Evolutionary conservation across 768 basidiomycete species (phyloP), one percentile per base, ranked within the genome.

Genomic region (Gyrodon lividus): DNA sequence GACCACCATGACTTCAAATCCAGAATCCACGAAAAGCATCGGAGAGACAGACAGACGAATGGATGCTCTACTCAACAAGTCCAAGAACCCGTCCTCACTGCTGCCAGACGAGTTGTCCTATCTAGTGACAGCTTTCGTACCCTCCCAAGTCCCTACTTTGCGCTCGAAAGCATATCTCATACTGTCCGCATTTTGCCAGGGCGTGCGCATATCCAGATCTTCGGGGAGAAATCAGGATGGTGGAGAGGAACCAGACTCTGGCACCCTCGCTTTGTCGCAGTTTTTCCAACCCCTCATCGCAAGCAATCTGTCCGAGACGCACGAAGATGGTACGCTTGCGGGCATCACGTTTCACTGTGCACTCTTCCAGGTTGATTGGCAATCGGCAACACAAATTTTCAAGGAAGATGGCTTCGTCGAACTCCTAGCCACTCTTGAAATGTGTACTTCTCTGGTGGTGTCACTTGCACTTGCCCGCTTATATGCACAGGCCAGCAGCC

Each of bases 321-420:
- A 80, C 17, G 83, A 88, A 64, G 72, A 75, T 31, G 58, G 23
- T 7, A 67, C 83, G 23, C 69, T 86, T 16, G 68, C 73, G 13
- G 84, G 82, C 10, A 68, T 87, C 34, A 77, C 82, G 1, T 86
- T 92, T 65, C 74, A 93, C 43, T 73, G 78, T n/a, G 89, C 89
- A 0, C 72, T 95, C 17, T 91, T 92, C 61, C 89, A 92, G 64
- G 82, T 92, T n/a, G 89, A 92, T 58, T 78, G 83, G 69, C 71
- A 77, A 46, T 72, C 82, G 1, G 92, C 89, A 9, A 74, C 83
- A 9, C 59, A 74, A 20, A 81, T 95, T 47, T 83, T 93, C 50
- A 67, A 72, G 33, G 73, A 76, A 44, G 85, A 89, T 52, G 84
- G 82, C 4, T 65, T 86, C 14, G 59, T 85, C 28, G 83, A 87